Percentiles rank a stretch among this genome's conserved stretches.
phyloP scores from a whole-genome alignment of 2,329 filamentous ascomycete species.

The Phaeosphaeriaceae sp. region DNA sequence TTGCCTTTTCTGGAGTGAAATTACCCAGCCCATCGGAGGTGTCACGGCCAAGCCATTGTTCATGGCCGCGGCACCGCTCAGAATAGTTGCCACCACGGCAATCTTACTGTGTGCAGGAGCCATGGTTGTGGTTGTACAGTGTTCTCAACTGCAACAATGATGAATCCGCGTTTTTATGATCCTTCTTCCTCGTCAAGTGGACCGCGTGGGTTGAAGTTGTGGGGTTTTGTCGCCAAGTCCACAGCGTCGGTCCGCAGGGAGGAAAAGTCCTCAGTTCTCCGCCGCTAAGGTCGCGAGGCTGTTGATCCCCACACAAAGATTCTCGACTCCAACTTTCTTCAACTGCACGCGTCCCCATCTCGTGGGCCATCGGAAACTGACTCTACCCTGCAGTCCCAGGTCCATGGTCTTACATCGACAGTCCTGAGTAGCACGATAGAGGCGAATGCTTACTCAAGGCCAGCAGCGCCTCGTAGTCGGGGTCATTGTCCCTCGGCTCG shows the following conservation, averaged over 20 bases:
- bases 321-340: neutral
- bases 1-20: too few species aligned
- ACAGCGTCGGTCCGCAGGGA: slow-evolving; percentile 10
- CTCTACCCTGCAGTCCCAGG: neutral
- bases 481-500: slow-evolving; percentile 34
- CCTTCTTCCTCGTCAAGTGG: slow-evolving; percentile 4
- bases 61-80: slow-evolving; percentile 25
- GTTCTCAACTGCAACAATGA: neutral
- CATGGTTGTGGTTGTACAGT: slow-evolving; percentile 13
- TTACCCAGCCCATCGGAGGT: slow-evolving; percentile 33
- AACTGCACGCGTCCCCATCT: neutral
- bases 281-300: slow-evolving; percentile 20
- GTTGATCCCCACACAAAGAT: neutral
- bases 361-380: neutral
- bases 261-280: slow-evolving; percentile 25
- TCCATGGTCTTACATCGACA: slow-evolving; percentile 12
- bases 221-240: slow-evolving; percentile 7
- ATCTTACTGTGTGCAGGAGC: slow-evolving; percentile 14
- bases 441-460: slow-evolving; percentile 33
- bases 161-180: neutral
- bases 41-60: slow-evolving; percentile 34
- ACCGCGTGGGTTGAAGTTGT: slow-evolving; percentile 6
- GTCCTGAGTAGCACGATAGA: slow-evolving; percentile 27
- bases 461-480: slow-evolving; percentile 31
- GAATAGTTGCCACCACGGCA: slow-evolving; percentile 17